Conservation (phyloP, 441 rosid species). For the Pelargonium myrrhifolium region DNA sequence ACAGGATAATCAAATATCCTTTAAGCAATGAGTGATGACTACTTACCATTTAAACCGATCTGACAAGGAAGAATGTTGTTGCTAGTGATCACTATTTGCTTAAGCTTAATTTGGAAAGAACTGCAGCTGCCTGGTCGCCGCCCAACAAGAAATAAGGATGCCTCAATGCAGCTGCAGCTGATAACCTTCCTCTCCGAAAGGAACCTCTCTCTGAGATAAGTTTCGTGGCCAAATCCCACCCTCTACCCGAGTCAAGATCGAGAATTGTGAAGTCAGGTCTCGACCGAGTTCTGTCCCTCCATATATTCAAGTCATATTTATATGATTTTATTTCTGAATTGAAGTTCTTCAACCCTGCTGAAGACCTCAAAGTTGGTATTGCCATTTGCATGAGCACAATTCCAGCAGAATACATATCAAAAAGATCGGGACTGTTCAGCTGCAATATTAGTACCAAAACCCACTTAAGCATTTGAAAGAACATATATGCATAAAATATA, state of each 20-base stretch:
- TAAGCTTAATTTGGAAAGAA: conserved; percentile 71
- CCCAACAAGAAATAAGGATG: conserved; percentile 93
- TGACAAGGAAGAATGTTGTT: no score
- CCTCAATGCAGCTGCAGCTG: conserved; percentile 86
- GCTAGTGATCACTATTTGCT: conserved; percentile 30
- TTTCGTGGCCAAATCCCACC: conserved; percentile 88
- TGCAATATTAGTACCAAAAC: conserved; percentile 31
- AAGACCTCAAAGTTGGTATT: conserved; percentile 60
- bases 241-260: conserved; percentile 86
- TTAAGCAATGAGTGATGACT: not conserved
- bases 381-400: conserved; percentile 93
- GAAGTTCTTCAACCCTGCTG: conserved; percentile 72
- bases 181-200: conserved; percentile 75
- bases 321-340: conserved; percentile 55
- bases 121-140: conserved; percentile 87
- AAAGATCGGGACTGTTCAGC: conserved; percentile 92
- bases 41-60: not conserved
- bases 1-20: not conserved
- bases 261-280: conserved; percentile 75
- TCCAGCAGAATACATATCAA: conserved; percentile 87
- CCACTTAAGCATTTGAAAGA: conserved; percentile 13
- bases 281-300: conserved; percentile 61
- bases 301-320: conserved; percentile 57
- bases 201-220: conserved; percentile 72
- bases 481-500: not conserved